phyloP scores from a whole-genome alignment of 768 basidiomycete species.

The Lenzites betulinus region DNA sequence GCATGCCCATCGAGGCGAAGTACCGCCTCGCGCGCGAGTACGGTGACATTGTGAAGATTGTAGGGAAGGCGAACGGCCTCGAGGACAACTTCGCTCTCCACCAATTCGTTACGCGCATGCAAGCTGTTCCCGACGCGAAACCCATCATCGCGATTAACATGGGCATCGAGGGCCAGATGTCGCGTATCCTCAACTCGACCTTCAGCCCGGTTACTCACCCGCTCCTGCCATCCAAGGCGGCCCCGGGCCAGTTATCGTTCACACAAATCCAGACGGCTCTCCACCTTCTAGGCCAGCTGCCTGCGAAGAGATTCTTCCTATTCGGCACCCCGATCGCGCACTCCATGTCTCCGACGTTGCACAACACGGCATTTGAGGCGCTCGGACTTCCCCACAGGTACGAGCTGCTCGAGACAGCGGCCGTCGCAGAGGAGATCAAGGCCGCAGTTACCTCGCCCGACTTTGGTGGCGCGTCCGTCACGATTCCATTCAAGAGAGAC shows the following conservation, averaged over 20 bases:
- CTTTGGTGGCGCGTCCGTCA: slow-evolving; percentile 96
- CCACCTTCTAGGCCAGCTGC: slow-evolving; percentile 77
- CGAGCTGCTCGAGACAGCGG: slow-evolving; percentile 69
- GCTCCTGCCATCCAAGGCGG: slow-evolving; percentile 80
- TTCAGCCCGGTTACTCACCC: slow-evolving; percentile 93
- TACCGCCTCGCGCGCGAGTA: slow-evolving; percentile 63
- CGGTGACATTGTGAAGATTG: slow-evolving; percentile 92
- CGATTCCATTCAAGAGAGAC: slow-evolving; percentile 93
- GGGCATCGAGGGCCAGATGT: slow-evolving; percentile 86
- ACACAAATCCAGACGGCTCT: slow-evolving; percentile 82
- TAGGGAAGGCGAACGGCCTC: slow-evolving; percentile 76
- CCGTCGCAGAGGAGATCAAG: slow-evolving; percentile 66
- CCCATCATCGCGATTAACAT: slow-evolving; percentile 96
- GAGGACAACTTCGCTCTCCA: slow-evolving; percentile 82
- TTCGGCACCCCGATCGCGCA: slow-evolving; percentile 88
- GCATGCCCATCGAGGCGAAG: slow-evolving; percentile 63
- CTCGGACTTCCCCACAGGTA: slow-evolving; percentile 88
- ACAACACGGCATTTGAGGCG: slow-evolving; percentile 82
- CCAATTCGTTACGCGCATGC: slow-evolving; percentile 60
- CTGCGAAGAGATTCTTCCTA: slow-evolving; percentile 75
- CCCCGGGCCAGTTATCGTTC: slow-evolving; percentile 92
- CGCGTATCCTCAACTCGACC: slow-evolving; percentile 81
- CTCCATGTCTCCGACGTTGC: slow-evolving; percentile 91
- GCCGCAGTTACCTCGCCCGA: slow-evolving; percentile 59
- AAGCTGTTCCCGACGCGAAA: slow-evolving; percentile 52